Evolutionary conservation across 2,329 filamentous ascomycete species (phyloP).

Genomic region (Fusarium armeniacum): DNA sequence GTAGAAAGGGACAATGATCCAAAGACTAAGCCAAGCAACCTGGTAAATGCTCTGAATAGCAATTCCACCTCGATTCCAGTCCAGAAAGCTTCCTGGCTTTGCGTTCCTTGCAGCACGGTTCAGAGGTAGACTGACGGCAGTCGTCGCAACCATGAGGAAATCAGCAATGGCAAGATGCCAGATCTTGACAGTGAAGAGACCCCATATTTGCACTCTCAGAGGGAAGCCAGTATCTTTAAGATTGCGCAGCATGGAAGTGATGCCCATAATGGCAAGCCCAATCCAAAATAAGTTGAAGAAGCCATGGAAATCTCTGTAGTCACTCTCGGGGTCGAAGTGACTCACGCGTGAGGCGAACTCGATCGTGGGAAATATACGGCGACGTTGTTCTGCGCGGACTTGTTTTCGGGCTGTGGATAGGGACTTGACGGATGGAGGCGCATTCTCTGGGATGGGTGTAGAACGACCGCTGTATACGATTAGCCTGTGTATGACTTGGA

Average conservation of each 20-base stretch:
- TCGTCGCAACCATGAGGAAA: conserved; percentile 84
- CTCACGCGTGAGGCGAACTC: conserved; percentile 92
- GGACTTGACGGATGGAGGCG: conserved; percentile 90
- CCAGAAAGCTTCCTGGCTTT: conserved; percentile 66
- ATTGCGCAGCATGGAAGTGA: conserved; percentile 93
- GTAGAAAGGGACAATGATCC: conserved; percentile 87
- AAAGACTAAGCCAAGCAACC: conserved; percentile 80
- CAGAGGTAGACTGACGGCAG: conserved; percentile 78
- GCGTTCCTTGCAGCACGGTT: conserved; percentile 75
- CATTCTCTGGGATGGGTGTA: conserved; percentile 88
- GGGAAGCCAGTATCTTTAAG: conserved; percentile 93
- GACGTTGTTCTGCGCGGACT: conserved; percentile 82
- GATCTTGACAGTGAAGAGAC: conserved; percentile 87
- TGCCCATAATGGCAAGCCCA: conserved; percentile 94
- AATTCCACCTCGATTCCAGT: conserved; percentile 85
- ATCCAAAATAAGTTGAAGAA: conserved; percentile 99
- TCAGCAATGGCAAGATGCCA: conserved; percentile 89
- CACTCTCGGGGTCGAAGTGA: conserved; percentile 92
- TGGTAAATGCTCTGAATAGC: conserved; percentile 87
- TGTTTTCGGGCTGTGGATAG: conserved; percentile 88
- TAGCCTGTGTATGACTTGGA: not conserved
- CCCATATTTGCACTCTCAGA: conserved; percentile 88
- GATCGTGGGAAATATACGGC: conserved; percentile 91
- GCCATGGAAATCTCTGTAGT: conserved; percentile 94
- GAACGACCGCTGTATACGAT: conserved; percentile 76